Base-by-base conservation (phyloP, 2,329 filamentous ascomycete genomes). In the Fusarium udum region DNA sequence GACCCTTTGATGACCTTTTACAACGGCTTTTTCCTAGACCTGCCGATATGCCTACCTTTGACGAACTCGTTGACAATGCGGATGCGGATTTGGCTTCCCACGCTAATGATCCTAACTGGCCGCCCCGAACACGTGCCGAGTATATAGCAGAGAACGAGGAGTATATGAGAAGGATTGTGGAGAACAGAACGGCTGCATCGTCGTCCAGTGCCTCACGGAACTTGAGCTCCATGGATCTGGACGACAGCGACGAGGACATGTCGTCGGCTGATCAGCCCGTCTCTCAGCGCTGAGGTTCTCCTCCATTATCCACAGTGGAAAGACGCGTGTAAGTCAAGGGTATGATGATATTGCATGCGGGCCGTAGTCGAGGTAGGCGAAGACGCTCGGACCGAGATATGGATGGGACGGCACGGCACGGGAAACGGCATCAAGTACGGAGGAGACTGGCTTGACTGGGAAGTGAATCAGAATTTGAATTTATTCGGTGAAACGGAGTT, bases 331-430 rank as follows among this genome's bases (percentile, higher is more conserved):
- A 62, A 68, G 65, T 67, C 64, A 45, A 34, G 22, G 18, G 56
- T 45, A 52, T 45, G 56, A 43, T 15, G 36, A 32, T 42, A 26
- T 48, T 45, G 59, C 31, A 61, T n/a, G 34, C 36, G 56, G 31
- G 34, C 28, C 18, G 18, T 61, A 16, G n/a, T 14, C 10, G 34
- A 62, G 26, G 28, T 31, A 24, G 18, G 42, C 40, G 40, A 42
- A 62, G 43, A 42, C 43, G 46, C 64, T 64, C 40, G 58, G 67
- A 43, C 67, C 64, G 65, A 18, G 39, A 39, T 8, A 46, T 68
- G 63, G 61, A 67, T 67, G 36, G 39, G 28, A 69, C 64, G 67
- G 64, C 64, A 69, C 63, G 48, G 62, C 60, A 64, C 55, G 52
- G 60, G 52, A 63, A 34, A 67, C 56, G 64, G 64, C 64, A 68